Evolutionary conservation across 257 asterid species (phyloP).

Genomic region (Fraxinus americana): DNA sequence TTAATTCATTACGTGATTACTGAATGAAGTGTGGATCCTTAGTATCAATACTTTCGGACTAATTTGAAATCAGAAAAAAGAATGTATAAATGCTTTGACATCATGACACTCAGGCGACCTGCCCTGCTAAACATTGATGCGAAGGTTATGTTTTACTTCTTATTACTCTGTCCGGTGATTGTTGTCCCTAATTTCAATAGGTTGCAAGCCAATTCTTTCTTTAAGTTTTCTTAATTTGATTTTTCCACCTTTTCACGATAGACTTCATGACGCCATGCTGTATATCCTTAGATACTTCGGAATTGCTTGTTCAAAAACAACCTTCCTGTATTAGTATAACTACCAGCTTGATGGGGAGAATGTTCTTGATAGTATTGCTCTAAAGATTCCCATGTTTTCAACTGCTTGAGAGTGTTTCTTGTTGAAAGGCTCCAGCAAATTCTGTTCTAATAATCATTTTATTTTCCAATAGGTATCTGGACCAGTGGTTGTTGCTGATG

Average conservation of each 20-base stretch:
- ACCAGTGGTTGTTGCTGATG: slow-evolving; percentile 99
- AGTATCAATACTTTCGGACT: neutral
- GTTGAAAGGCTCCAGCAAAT: neutral
- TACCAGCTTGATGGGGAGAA: neutral
- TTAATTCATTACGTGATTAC: neutral
- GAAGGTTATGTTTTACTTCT: neutral
- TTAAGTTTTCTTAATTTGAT: neutral
- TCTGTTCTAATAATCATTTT: neutral
- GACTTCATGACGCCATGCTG: neutral
- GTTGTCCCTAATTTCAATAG: neutral
- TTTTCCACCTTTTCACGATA: neutral
- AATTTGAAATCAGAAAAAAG: neutral
- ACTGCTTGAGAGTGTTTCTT: neutral
- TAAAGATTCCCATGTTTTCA: neutral
- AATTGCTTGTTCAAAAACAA: neutral
- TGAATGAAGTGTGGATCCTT: neutral
- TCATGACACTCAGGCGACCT: neutral
- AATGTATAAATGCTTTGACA: neutral
- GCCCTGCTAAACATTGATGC: neutral
- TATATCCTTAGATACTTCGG: neutral
- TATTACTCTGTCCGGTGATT: neutral
- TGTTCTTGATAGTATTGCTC: neutral
- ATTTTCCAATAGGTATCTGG: slow-evolving; percentile 73
- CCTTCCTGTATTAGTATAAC: neutral
- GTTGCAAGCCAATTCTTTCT: neutral